Base-by-base conservation (phyloP, 2,329 filamentous ascomycete genomes). In the Aphanoascus verrucosus region DNA sequence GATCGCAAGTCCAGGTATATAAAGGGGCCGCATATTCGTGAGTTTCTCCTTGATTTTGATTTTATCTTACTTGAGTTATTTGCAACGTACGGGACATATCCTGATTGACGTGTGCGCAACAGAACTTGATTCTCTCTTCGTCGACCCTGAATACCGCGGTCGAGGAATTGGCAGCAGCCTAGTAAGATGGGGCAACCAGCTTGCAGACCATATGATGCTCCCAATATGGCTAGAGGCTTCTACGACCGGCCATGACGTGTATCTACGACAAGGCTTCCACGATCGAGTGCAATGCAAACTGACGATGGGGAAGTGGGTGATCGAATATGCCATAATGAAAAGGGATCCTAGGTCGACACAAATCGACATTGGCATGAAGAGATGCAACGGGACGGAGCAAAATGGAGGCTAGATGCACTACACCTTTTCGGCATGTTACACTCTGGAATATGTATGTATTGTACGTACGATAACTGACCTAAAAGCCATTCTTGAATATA, bases 101-200 rank as follows among this genome's bases (percentile, higher is more conserved):
- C 7, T 7, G 23, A 28, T 35, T 43, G 34, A 23, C 34, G 7
- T 15, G 37, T 11, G 31, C n/a, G 35, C 20, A 34, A 31, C 11
- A 58, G 57, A 56, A 32, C 59, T 61, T 14, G 49, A 49, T 12
- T 51, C 43, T 14, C 53, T 62, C 19, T 60, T 53, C 28, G 60
- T 62, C 28, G 31, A 53, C 23, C 59, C 59, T 3, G 52, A 56
- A 2, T 56, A 56, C 19, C 56, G 58, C 28, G 38, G 55, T 12
- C 48, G 41, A 45, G 59, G 59, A 12, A 54, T 59, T 28, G 60
- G 56, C 12, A 49, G 49, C 23, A 44, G 50, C 12, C 48, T 62
- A 5, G 50, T 62, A 17, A 52, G 56, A 11, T 60, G 57, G 56
- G 59, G 60, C 2, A 38, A 57, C 23, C 37, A 54, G n/a, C 55